Evolutionary conservation across 352 stramenopile species (phyloP).

Genomic region (Phytophthora megakarya): DNA sequence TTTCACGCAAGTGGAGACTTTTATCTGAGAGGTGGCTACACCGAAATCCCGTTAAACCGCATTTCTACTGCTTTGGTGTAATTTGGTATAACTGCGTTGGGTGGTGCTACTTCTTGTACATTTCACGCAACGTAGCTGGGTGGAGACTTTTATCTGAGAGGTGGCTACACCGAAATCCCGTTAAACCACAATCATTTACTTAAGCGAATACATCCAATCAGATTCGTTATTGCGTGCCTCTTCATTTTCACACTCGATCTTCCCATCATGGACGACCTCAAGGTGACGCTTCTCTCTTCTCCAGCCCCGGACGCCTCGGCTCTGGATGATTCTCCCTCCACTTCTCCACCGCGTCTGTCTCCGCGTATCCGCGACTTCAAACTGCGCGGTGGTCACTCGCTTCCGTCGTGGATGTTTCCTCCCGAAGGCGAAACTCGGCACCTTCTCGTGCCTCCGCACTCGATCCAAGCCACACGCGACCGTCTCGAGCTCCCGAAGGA

Average conservation of each 20-base stretch:
- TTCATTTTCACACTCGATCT: constrained; percentile 5
- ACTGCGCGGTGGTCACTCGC: constrained; percentile 13
- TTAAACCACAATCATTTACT: neutral
- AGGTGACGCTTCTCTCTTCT: constrained; percentile 42
- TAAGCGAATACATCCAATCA: neutral
- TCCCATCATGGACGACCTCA: constrained; percentile 55
- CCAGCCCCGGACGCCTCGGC: constrained; percentile 21
- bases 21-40: no score
- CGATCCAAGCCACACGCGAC: constrained; percentile 35
- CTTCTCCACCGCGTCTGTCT: constrained; percentile 16
- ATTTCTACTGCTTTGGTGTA: no score
- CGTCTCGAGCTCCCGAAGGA: constrained; percentile 32
- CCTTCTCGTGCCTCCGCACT: constrained; percentile 30
- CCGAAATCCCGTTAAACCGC: no score
- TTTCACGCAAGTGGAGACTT: no score
- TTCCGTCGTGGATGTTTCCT: constrained; percentile 52
- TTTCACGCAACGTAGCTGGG: no score
- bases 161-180: no score
- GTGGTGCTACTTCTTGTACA: neutral
- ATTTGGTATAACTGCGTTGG: no score
- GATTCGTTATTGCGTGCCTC: neutral
- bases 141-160: no score
- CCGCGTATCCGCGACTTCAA: constrained; percentile 34
- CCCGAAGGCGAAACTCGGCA: constrained; percentile 41
- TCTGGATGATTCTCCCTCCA: constrained; percentile 7